These are phyloP conservation scores for Borovskyia barvae DNA, from an alignment of 208 protist species.

Conservation along the genomic window DNA sequence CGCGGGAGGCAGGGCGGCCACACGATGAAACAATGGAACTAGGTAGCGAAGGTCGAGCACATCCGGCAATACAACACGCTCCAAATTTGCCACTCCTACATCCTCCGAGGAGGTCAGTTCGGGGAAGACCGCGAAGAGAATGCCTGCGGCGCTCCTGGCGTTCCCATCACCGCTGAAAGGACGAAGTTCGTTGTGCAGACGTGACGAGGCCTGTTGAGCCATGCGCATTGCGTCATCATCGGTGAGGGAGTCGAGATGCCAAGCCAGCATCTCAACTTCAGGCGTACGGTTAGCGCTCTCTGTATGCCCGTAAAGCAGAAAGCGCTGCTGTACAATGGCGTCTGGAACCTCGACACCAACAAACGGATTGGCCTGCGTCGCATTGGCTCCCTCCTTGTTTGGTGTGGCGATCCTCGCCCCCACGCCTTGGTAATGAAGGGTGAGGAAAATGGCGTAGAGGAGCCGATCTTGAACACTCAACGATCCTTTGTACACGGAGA, in stretches of 20 bases:
- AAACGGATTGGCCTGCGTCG: not conserved
- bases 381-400: not conserved
- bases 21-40: slow-evolving; percentile 76
- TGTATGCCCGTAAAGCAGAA: slow-evolving; percentile 58
- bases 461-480: slow-evolving; percentile 65
- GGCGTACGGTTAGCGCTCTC: slow-evolving; percentile 44
- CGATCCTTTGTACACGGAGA: slow-evolving; percentile 56
- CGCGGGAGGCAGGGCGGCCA: slow-evolving; percentile 47
- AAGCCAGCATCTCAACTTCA: slow-evolving; percentile 80
- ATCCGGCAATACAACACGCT: slow-evolving; percentile 17
- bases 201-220: slow-evolving; percentile 56
- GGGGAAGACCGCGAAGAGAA: slow-evolving; percentile 70
- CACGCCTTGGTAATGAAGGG: slow-evolving; percentile 54
- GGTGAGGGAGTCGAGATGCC: slow-evolving; percentile 70
- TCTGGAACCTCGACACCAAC: slow-evolving; percentile 44
- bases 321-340: slow-evolving; percentile 49
- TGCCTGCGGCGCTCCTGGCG: slow-evolving; percentile 24
- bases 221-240: slow-evolving; percentile 58
- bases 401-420: slow-evolving; percentile 3
- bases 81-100: slow-evolving; percentile 39
- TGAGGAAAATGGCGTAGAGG: slow-evolving; percentile 70
- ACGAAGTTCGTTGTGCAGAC: slow-evolving; percentile 77
- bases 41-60: slow-evolving; percentile 81
- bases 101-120: slow-evolving; percentile 57
- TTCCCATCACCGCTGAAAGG: slow-evolving; percentile 1